Evolutionary conservation across 768 basidiomycete genomes (phyloP).

Genomic region (Mycena leptocephala): DNA sequence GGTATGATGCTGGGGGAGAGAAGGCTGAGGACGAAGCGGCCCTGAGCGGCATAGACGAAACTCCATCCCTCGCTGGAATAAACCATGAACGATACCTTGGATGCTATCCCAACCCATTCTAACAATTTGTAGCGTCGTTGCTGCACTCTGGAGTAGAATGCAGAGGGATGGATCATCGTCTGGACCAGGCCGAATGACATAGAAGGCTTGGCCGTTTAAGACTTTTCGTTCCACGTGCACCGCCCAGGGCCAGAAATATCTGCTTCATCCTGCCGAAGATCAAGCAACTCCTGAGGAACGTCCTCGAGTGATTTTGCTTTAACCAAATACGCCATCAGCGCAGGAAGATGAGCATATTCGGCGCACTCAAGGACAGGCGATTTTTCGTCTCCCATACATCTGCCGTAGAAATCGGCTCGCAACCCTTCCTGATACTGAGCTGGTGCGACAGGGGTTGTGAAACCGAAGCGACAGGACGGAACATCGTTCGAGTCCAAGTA

Average conservation of each 20-base stretch:
- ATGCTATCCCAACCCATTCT: slow-evolving; percentile 5
- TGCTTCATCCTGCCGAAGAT: slow-evolving; percentile 10
- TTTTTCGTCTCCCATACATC: neutral
- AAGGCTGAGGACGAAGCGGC: neutral
- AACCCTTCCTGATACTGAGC: neutral
- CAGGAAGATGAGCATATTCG: neutral
- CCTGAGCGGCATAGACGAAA: neutral
- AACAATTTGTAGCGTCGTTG: neutral
- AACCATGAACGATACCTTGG: neutral
- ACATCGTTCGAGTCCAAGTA: neutral
- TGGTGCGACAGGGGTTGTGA: neutral
- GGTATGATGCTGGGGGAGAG: neutral
- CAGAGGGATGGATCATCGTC: neutral
- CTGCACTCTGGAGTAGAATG: too few relatives aligned
- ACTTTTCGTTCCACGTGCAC: neutral
- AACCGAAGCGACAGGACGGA: neutral
- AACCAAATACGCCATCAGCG: neutral
- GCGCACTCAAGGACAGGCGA: neutral
- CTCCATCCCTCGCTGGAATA: neutral
- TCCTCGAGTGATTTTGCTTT: neutral
- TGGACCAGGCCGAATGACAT: neutral
- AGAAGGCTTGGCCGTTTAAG: neutral
- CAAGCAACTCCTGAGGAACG: too few relatives aligned
- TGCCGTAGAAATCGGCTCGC: neutral
- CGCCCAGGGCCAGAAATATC: neutral